Conservation (phyloP, 2,329 filamentous ascomycete species). For the Penicillium sp. region DNA sequence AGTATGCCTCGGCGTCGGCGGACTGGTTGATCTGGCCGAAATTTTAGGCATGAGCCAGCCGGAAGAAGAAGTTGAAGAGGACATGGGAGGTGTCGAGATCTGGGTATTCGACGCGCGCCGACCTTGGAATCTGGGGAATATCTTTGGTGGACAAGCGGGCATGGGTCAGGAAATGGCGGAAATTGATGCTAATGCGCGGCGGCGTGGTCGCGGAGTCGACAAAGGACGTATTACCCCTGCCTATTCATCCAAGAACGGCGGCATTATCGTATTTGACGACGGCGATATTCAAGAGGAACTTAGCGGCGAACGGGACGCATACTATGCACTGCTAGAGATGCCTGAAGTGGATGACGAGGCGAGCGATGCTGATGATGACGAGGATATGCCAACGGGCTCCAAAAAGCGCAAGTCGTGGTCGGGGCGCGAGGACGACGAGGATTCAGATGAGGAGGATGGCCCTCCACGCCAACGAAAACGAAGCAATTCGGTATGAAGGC, state of each 20-base stretch:
- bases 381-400: constrained; percentile 50
- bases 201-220: constrained; percentile 68
- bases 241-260: constrained; percentile 80
- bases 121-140: constrained; percentile 92
- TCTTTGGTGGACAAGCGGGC: constrained; percentile 76
- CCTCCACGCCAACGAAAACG: constrained; percentile 78
- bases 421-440: constrained; percentile 69
- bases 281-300: constrained; percentile 91
- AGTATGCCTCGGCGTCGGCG: constrained; percentile 89
- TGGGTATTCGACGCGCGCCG: constrained; percentile 92
- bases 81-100: constrained; percentile 84
- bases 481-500: constrained; percentile 75
- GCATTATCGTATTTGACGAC: constrained; percentile 93
- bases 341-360: constrained; percentile 78
- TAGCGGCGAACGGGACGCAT: constrained; percentile 74
- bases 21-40: constrained; percentile 82
- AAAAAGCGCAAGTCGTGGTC: constrained; percentile 83
- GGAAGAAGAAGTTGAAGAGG: constrained; percentile 54
- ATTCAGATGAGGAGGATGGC: constrained; percentile 70
- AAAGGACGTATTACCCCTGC: constrained; percentile 71
- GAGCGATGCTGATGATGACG: constrained; percentile 63
- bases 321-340: constrained; percentile 86
- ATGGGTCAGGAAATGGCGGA: constrained; percentile 55
- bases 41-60: constrained; percentile 76
- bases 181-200: constrained; percentile 44